phyloP scores from a whole-genome alignment of 306 rosid species.

The Lathyrus tuberosus region DNA sequence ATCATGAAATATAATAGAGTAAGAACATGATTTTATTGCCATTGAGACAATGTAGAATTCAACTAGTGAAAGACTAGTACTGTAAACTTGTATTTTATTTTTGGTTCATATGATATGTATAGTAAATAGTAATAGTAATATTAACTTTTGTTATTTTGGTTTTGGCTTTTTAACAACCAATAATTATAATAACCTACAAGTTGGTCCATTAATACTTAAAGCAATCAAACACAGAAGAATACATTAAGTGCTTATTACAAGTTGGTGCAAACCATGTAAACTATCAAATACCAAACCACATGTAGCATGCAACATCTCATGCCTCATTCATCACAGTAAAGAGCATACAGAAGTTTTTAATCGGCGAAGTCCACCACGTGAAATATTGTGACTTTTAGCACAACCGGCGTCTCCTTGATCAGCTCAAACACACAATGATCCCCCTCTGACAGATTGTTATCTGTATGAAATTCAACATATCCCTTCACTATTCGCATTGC shows the following conservation, averaged over 20 bases:
- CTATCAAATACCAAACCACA: neutral
- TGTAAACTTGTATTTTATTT: neutral
- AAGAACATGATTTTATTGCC: slow-evolving; percentile 31
- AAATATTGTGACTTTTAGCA: slow-evolving; percentile 35
- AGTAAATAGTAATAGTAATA: slow-evolving; percentile 33
- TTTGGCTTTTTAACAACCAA: slow-evolving; percentile 21
- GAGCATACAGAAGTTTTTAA: neutral
- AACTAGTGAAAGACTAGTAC: neutral
- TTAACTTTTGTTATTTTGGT: slow-evolving; percentile 3
- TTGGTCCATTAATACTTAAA: neutral
- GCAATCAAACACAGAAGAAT: neutral
- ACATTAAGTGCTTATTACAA: neutral
- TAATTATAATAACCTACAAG: too few species aligned
- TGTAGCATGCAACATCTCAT: neutral
- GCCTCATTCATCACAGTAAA: neutral
- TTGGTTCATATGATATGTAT: slow-evolving; percentile 26
- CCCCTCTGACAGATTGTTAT: slow-evolving; percentile 21
- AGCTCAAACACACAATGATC: slow-evolving; percentile 49
- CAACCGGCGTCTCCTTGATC: slow-evolving; percentile 16
- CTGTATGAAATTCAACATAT: neutral
- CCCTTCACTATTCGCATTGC: slow-evolving; percentile 15
- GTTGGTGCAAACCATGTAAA: neutral
- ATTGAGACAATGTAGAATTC: slow-evolving; percentile 27
- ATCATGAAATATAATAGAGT: slow-evolving; percentile 37
- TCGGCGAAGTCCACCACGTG: neutral